A percentile compares a stretch with the other conserved stretches of the same genome.
Evolutionary conservation across 306 rosid genomes (phyloP).

Genomic region (Prunus campanulata): DNA sequence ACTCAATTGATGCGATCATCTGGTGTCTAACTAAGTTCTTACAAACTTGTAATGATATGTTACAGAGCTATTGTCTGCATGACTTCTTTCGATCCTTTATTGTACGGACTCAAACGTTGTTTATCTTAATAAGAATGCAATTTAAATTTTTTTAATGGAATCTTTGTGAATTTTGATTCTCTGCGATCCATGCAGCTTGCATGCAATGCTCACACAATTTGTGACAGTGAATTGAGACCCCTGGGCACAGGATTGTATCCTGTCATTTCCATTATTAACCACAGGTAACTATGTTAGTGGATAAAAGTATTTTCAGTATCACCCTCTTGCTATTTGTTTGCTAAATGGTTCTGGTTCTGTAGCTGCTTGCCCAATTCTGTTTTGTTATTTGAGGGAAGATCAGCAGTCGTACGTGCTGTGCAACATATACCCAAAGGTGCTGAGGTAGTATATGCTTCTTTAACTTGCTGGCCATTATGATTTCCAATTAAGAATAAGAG

Average conservation of each 20-base stretch:
- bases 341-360: slow-evolving; percentile 33
- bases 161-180: slow-evolving; percentile 27
- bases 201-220: slow-evolving; percentile 94
- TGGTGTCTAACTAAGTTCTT: neutral
- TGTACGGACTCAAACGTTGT: neutral
- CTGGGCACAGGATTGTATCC: slow-evolving; percentile 91
- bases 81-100: neutral
- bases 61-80: neutral
- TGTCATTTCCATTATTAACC: slow-evolving; percentile 82
- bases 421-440: slow-evolving; percentile 63
- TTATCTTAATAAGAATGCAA: neutral
- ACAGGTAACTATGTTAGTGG: slow-evolving; percentile 58
- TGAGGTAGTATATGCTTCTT: slow-evolving; percentile 52
- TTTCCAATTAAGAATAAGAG: neutral
- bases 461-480: neutral
- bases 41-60: neutral
- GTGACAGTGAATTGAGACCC: slow-evolving; percentile 89
- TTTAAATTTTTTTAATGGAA: slow-evolving; percentile 3
- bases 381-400: slow-evolving; percentile 76
- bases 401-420: slow-evolving; percentile 76
- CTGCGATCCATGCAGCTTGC: slow-evolving; percentile 68
- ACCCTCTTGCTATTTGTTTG: slow-evolving; percentile 19
- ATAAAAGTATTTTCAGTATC: slow-evolving; percentile 8
- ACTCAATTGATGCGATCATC: neutral
- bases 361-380: slow-evolving; percentile 87